Conservation (phyloP, 805 yeast genomes). For the Lipomyces orientalis region DNA sequence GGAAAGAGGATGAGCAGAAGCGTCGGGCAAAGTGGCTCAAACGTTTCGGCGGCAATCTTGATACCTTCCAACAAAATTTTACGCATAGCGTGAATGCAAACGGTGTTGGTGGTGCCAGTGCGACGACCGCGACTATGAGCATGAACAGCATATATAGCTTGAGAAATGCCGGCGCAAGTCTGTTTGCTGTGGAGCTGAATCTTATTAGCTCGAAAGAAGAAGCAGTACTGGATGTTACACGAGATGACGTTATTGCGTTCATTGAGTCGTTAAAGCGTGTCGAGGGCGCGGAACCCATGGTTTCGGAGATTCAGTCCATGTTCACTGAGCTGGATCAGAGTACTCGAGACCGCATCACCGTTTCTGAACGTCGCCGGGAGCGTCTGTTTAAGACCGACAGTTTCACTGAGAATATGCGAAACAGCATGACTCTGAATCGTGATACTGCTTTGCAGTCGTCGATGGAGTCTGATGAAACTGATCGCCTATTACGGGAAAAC, state of each 20-base stretch:
- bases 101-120: slow-evolving; percentile 2
- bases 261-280: slow-evolving; percentile 36
- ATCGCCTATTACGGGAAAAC: slow-evolving; percentile 15
- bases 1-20: slow-evolving; percentile 61
- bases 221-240: slow-evolving; percentile 11
- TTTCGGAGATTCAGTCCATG: slow-evolving; percentile 44
- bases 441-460: slow-evolving; percentile 13
- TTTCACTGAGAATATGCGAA: slow-evolving; percentile 22
- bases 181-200: slow-evolving; percentile 39
- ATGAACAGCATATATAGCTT: slow-evolving; percentile 21
- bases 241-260: slow-evolving; percentile 38
- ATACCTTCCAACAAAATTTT: slow-evolving; percentile 24
- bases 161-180: slow-evolving; percentile 30
- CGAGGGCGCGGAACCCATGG: slow-evolving; percentile 41
- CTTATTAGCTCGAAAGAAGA: slow-evolving; percentile 24
- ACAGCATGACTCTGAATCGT: slow-evolving; percentile 27
- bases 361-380: slow-evolving; percentile 18
- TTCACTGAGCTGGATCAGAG: slow-evolving; percentile 35
- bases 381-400: slow-evolving; percentile 28
- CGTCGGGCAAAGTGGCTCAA: slow-evolving; percentile 66
- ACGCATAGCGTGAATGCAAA: slow-evolving; percentile 7
- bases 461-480: slow-evolving; percentile 4
- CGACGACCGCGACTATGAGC: slow-evolving; percentile 8
- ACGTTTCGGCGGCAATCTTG: slow-evolving; percentile 56
- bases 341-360: slow-evolving; percentile 3